Evolutionary conservation across 495 filamentous ascomycete species (phyloP), one percentile per base, ranked within the genome.

Genomic region (Neurospora sp.): DNA sequence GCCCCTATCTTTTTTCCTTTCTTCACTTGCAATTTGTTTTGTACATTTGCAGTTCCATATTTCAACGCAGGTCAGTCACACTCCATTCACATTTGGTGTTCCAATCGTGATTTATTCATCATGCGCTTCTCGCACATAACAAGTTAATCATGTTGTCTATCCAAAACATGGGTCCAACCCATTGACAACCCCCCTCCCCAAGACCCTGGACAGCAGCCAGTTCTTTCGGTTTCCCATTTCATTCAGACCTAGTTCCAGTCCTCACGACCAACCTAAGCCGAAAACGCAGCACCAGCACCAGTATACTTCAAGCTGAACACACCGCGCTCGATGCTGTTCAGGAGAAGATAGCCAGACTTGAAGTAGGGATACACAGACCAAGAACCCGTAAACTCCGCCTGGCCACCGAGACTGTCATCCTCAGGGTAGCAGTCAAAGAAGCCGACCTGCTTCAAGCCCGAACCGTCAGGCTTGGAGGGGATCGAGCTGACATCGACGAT

Each of bases 311-410:
- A 76, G 44, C 86, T 81, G 76, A 87, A 90, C 16, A 80, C 83
- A 48, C 88, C 88, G 18, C 88, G 78, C 83, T 90, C 88, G 45
- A 89, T 90, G 16, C 83, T 87, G 77, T 90, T 90, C 69, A 90
- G 77, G 48, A 89, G 76, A 41, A 91, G 83, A 78, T 83, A 86
- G 9, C 87, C 88, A 48, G 81, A 84, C 81, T 85, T 83, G 76
- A 91, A 90, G 75, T 82, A 84, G 1, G 87, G 84, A 79, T 88
- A 89, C 71, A 81, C 81, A 53, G 80, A 83, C 89, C 89, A 90
- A 18, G 84, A 85, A 14, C 89, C 88, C n/a, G 84, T 79, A 74
- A 90, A 90, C 71, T 86, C 84, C 9, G 86, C 72, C 16, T 81
- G 74, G n/a, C 87, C 88, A 68, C 83, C 84, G 27, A 79, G 80